phyloP scores from a whole-genome alignment of 2,329 filamentous ascomycete species.

The Arthrinium puccinioides region DNA sequence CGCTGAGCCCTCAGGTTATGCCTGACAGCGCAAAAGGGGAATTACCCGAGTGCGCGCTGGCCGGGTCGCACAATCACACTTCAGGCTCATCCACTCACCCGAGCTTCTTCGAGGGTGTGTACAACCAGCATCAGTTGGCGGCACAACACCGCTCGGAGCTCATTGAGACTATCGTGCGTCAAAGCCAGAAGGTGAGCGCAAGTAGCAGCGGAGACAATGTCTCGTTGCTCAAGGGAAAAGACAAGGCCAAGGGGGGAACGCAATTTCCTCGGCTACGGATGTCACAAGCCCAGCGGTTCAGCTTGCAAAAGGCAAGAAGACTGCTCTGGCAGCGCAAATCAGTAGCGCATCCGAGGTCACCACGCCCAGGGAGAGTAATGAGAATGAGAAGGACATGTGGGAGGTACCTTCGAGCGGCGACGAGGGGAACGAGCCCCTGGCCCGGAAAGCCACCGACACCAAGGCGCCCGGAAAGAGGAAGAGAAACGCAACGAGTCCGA shows the following conservation, averaged over 20 bases:
- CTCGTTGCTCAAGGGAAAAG: conserved; percentile 14
- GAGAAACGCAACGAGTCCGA: conserved; percentile 3
- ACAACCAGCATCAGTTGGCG: conserved; percentile 12
- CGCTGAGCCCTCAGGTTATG: conserved; percentile 18
- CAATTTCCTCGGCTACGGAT: conserved; percentile 20
- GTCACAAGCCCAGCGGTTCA: conserved; percentile 16
- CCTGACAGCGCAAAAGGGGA: conserved; percentile 5
- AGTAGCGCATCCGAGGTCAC: conserved; percentile 16
- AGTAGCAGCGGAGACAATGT: conserved; percentile 18
- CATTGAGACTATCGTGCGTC: conserved; percentile 23
- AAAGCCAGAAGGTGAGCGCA: conserved; percentile 21
- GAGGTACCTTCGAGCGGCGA: conserved; percentile 25
- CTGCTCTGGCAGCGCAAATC: conserved; percentile 7
- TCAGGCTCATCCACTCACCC: conserved; percentile 18
- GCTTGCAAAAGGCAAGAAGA: conserved; percentile 8
- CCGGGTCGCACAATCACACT: conserved; percentile 6
- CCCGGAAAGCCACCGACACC: conserved; percentile 10
- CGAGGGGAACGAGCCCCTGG: conserved; percentile 5
- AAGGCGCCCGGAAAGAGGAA: conserved; percentile 10
- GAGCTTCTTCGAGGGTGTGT: conserved; percentile 20
- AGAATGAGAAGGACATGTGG: conserved; percentile 15
- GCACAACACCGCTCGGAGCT: conserved; percentile 17
- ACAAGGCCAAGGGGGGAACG: conserved; percentile 8
- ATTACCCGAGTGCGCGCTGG: background rate
- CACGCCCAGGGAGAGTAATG: conserved; percentile 17